These are phyloP conservation scores for Cladosporium oxysporum DNA, from an alignment of 2,329 filamentous ascomycete species.

Conservation along the genomic window DNA sequence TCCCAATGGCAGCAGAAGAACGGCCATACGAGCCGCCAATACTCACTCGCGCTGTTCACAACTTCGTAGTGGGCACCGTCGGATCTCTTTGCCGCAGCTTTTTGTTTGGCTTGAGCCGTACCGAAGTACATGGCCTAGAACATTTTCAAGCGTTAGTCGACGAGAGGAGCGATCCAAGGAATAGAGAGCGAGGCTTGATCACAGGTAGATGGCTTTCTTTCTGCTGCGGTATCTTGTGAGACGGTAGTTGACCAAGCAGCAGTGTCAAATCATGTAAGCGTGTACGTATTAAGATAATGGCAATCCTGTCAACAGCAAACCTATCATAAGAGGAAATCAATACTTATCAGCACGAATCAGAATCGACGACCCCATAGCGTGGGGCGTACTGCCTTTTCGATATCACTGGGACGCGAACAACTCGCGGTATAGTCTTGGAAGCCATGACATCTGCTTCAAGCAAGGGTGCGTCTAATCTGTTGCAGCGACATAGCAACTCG, in stretches of 20 bases:
- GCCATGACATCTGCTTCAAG: constrained; percentile 93
- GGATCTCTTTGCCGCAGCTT: constrained; percentile 73
- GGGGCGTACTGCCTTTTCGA: constrained; percentile 79
- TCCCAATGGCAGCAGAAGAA: constrained; percentile 38
- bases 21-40: constrained; percentile 58
- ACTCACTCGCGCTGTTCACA: constrained; percentile 73
- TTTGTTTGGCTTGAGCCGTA: constrained; percentile 70
- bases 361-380: constrained; percentile 90
- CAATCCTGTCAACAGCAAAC: not conserved
- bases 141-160: constrained; percentile 76
- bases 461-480: constrained; percentile 63
- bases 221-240: not conserved
- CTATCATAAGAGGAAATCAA: not conserved
- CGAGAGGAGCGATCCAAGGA: constrained; percentile 64
- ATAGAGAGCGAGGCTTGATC: constrained; percentile 73
- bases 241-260: constrained; percentile 14
- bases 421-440: constrained; percentile 84
- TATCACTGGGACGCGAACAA: constrained; percentile 73
- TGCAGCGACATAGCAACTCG: not conserved
- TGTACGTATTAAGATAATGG: constrained; percentile 62
- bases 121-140: constrained; percentile 76
- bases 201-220: constrained; percentile 54
- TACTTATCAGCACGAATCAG: constrained; percentile 50
- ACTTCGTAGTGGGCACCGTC: constrained; percentile 71
- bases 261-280: constrained; percentile 84